Evolutionary conservation across 164 flowering plant species (phyloP).

Genomic region (Saururus chinensis): DNA sequence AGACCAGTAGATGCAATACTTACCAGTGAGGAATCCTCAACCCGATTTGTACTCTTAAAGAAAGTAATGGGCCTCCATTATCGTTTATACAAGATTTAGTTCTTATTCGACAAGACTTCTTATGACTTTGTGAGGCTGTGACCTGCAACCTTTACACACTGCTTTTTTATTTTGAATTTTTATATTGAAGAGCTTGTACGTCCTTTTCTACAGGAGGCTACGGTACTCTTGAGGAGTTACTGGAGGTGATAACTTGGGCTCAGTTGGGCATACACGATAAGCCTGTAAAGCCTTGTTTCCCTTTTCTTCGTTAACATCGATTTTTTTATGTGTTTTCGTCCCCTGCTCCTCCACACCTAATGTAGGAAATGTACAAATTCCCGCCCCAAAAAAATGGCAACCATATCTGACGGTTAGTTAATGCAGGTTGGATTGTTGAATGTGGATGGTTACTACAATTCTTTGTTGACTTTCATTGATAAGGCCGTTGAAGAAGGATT

Average conservation of each 20-base stretch:
- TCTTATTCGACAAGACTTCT: too few species aligned
- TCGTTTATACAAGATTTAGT: too few species aligned
- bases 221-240: constrained; percentile 66
- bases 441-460: constrained; percentile 74
- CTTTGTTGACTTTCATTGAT: constrained; percentile 58
- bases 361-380: neutral
- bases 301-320: neutral
- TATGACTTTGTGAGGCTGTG: too few species aligned
- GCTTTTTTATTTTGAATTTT: too few species aligned
- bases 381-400: too few species aligned
- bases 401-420: neutral
- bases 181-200: neutral
- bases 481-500: constrained; percentile 78
- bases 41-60: too few species aligned
- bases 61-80: too few species aligned
- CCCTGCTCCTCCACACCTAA: neutral
- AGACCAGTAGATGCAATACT: too few species aligned
- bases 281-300: constrained; percentile 30
- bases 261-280: constrained; percentile 69
- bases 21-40: too few species aligned
- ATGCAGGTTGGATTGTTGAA: constrained; percentile 63
- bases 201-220: constrained; percentile 40
- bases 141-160: too few species aligned
- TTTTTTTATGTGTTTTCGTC: neutral
- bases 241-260: constrained; percentile 70